Evolutionary conservation across 352 stramenopile genomes (phyloP).

Genomic region (Phytophthora pisi): DNA sequence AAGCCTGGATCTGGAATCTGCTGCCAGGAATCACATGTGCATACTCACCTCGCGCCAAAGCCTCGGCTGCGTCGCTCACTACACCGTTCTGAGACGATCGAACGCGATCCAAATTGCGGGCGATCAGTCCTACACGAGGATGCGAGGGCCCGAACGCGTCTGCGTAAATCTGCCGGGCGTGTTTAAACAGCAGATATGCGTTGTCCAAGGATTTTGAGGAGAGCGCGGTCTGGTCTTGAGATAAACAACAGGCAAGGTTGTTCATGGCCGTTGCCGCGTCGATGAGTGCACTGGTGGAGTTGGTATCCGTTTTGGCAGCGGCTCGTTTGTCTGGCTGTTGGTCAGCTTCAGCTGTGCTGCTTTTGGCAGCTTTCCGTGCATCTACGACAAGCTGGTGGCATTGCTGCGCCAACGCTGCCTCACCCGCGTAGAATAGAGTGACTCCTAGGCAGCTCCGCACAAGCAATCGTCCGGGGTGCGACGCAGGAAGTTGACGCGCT

Average conservation of each 20-base stretch:
- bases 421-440: slow-evolving; percentile 60
- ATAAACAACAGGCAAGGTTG: slow-evolving; percentile 75
- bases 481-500: slow-evolving; percentile 36
- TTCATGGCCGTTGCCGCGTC: slow-evolving; percentile 79
- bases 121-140: slow-evolving; percentile 49
- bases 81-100: slow-evolving; percentile 44
- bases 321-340: slow-evolving; percentile 10
- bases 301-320: slow-evolving; percentile 8
- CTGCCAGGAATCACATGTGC: slow-evolving; percentile 66
- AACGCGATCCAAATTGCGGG: slow-evolving; percentile 56
- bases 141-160: slow-evolving; percentile 51
- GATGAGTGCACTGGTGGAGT: slow-evolving; percentile 22
- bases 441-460: slow-evolving; percentile 60
- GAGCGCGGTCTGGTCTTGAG: slow-evolving; percentile 47
- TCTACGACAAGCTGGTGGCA: slow-evolving; percentile 64
- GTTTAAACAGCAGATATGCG: slow-evolving; percentile 66
- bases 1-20: slow-evolving; percentile 69
- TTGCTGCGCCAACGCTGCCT: slow-evolving; percentile 51
- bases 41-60: slow-evolving; percentile 61
- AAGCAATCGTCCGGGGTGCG: slow-evolving; percentile 45
- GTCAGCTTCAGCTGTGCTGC: slow-evolving; percentile 8
- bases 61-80: slow-evolving; percentile 48
- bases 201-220: slow-evolving; percentile 45
- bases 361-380: slow-evolving; percentile 37
- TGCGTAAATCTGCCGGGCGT: slow-evolving; percentile 50